Conservation (phyloP, 2,329 filamentous ascomycete genomes). For the Leptographium radiaticola region DNA sequence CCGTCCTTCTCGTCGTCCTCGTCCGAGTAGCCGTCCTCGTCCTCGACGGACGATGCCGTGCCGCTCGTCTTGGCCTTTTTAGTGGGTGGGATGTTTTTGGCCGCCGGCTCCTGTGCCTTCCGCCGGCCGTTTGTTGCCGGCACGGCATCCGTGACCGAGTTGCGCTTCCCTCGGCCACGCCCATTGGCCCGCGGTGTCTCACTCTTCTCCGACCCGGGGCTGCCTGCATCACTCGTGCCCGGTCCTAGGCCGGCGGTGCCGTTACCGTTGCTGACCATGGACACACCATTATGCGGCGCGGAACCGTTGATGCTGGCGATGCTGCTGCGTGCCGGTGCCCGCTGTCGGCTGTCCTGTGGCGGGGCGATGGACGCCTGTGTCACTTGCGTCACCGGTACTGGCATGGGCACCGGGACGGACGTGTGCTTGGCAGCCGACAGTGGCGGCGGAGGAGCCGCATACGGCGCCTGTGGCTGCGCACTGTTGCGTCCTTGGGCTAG, state of each 20-base stretch:
- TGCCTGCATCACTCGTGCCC: constrained; percentile 54
- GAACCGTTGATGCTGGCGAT: not conserved
- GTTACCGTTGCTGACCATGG: constrained; percentile 12
- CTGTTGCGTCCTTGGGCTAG: constrained; percentile 59
- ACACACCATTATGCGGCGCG: not conserved
- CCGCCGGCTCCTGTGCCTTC: constrained; percentile 55
- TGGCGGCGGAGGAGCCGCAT: constrained; percentile 25
- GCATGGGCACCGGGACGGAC: constrained; percentile 16
- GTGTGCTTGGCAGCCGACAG: constrained; percentile 27
- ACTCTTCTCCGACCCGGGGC: constrained; percentile 59
- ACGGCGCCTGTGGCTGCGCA: constrained; percentile 35
- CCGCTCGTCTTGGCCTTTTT: constrained; percentile 59
- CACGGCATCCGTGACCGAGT: constrained; percentile 24
- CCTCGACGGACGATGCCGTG: not conserved
- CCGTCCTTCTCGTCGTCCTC: constrained; percentile 41
- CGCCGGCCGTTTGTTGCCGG: constrained; percentile 51
- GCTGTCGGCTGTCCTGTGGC: not conserved
- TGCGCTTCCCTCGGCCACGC: constrained; percentile 58
- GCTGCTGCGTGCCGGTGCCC: not conserved
- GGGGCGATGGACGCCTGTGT: not conserved
- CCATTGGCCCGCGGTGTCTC: constrained; percentile 53
- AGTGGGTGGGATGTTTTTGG: constrained; percentile 43
- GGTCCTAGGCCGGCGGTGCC: constrained; percentile 25
- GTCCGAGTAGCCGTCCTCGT: constrained; percentile 19
- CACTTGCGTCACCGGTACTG: not conserved